Percentiles rank a stretch among this genome's conserved stretches.
Conservation (phyloP, 768 basidiomycete species). For the Lyophyllum shimeji region DNA sequence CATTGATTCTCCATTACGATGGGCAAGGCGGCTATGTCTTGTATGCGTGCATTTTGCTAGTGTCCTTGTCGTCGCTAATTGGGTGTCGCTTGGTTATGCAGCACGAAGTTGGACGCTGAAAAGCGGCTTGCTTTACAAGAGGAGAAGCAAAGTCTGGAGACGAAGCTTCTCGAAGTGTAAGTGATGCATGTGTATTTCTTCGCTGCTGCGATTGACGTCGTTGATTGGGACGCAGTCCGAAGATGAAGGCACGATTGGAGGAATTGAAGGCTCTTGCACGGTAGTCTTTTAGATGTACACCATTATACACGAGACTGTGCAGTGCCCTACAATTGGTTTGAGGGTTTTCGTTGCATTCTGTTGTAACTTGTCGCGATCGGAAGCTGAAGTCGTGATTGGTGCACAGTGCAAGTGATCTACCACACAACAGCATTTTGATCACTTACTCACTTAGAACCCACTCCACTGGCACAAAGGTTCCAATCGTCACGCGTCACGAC, state of each 20-base stretch:
- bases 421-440: no score
- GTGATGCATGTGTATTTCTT: slow-evolving; percentile 26
- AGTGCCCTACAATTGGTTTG: no score
- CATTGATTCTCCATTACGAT: slow-evolving; percentile 87
- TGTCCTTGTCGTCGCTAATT: background rate
- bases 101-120: slow-evolving; percentile 88
- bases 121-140: slow-evolving; percentile 88
- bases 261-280: slow-evolving; percentile 51
- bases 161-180: slow-evolving; percentile 84
- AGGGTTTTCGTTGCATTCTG: no score
- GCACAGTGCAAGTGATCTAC: no score
- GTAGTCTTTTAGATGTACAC: background rate
- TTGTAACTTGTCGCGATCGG: no score
- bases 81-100: slow-evolving; percentile 27
- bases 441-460: no score
- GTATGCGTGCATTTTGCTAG: slow-evolving; percentile 43
- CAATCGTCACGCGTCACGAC: no score
- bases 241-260: slow-evolving; percentile 72
- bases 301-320: background rate
- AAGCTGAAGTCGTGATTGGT: no score
- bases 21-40: slow-evolving; percentile 96
- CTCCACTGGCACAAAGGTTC: no score
- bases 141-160: slow-evolving; percentile 88
- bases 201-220: background rate
- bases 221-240: slow-evolving; percentile 54